A percentile compares a stretch with the other conserved stretches of the same genome.
phyloP scores from a whole-genome alignment of 306 rosid species.

The Lathyrus tuberosus region DNA sequence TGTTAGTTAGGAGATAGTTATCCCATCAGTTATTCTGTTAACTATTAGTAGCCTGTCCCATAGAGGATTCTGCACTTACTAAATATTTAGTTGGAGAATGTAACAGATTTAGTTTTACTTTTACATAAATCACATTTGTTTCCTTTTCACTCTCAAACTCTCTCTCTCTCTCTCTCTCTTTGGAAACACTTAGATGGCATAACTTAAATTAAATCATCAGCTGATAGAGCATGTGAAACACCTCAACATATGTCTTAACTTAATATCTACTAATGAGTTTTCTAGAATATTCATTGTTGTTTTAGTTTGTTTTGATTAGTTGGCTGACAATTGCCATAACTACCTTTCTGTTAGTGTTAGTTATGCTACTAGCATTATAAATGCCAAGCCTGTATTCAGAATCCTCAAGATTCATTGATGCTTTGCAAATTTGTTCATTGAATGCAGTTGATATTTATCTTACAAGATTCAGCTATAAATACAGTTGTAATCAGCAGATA shows the following conservation, averaged over 20 bases:
- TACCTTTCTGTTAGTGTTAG: constrained; percentile 2
- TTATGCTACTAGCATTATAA: neutral
- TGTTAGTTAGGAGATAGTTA: neutral
- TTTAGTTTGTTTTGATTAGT: neutral
- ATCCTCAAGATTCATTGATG: neutral
- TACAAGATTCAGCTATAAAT: constrained; percentile 8
- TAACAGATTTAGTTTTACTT: neutral
- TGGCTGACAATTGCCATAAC: neutral
- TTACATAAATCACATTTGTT: neutral
- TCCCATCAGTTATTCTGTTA: neutral
- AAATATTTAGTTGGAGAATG: neutral
- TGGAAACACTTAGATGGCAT: neutral
- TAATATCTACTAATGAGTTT: neutral
- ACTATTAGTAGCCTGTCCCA: neutral
- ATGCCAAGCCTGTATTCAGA: constrained; percentile 6
- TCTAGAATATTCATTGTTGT: neutral
- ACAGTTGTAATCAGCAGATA: neutral
- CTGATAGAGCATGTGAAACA: neutral
- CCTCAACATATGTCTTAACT: neutral
- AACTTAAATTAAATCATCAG: neutral
- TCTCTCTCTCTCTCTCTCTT: constrained; percentile 2
- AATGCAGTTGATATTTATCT: constrained; percentile 1
- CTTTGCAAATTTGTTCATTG: neutral
- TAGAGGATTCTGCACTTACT: neutral
- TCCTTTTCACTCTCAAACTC: neutral